phyloP scores from a whole-genome alignment of 169 alveolate genomes.

The Eimeria necatrix region DNA sequence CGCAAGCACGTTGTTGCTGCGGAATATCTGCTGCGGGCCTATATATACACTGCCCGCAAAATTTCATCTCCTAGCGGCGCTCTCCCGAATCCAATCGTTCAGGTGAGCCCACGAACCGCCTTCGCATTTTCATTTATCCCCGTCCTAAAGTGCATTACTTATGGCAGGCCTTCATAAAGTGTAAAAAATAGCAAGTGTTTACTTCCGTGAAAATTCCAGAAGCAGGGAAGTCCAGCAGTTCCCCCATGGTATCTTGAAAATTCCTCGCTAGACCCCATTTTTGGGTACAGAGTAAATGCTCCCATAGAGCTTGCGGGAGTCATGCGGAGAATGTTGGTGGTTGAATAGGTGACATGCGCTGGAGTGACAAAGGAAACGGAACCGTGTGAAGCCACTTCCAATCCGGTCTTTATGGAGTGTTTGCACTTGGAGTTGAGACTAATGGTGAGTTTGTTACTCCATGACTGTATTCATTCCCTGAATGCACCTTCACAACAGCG shows the following conservation, averaged over 20 bases:
- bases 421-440: slow-evolving; percentile 82
- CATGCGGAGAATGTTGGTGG: too few species aligned
- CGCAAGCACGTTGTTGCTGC: slow-evolving; percentile 87
- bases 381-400: slow-evolving; percentile 84
- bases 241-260: too few species aligned
- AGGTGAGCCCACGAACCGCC: slow-evolving; percentile 24
- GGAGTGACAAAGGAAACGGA: slow-evolving; percentile 89
- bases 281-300: too few species aligned
- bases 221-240: too few species aligned
- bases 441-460: slow-evolving; percentile 33
- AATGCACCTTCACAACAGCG: background rate
- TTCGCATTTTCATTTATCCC: too few species aligned
- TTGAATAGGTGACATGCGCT: slow-evolving; percentile 86
- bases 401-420: slow-evolving; percentile 91
- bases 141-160: too few species aligned
- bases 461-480: background rate
- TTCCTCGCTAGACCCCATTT: too few species aligned
- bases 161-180: too few species aligned
- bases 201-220: too few species aligned
- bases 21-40: slow-evolving; percentile 92
- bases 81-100: slow-evolving; percentile 88
- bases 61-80: slow-evolving; percentile 85
- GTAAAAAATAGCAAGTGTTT: too few species aligned
- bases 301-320: too few species aligned
- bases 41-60: slow-evolving; percentile 90